Base-by-base conservation (phyloP, 176 grass and related monocot species). In the Poa pratensis region DNA sequence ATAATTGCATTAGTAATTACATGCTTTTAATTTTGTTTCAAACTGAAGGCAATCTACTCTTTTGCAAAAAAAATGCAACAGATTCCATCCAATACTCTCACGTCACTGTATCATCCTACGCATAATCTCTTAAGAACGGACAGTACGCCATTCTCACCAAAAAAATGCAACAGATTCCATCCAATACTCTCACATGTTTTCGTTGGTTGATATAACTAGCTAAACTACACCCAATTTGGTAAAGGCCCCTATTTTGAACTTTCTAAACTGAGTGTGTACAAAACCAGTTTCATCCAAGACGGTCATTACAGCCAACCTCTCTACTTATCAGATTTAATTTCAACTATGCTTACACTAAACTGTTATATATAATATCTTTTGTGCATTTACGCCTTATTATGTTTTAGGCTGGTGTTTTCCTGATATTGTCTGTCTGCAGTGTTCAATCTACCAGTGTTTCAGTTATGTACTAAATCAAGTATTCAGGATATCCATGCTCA, bases 11-110 rank as follows among this genome's bases (percentile, higher is more conserved):
- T 15, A 32, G 17, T 80, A 18, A 86, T 43, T 61, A 61, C 32
- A 30, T 46, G 24, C 48, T 63, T 66, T 84, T 65, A 45, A 48
- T 78, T 74, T 35, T 35, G 28, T 49, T 63, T 40, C 76, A 57
- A 61, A 37, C 8, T 17, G 22, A 67, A 32, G 66, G 48, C 27
- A 52, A 28, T 61, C 61, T 72, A 50, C 19, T 9, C 62, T n/a
- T 53, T 9, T 10, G 27, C 45, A 13, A 14, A 48, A 72, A 39
- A 15, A 24, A 61, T 27, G 24, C 23, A 13, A 69, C 28, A 59
- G 10, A 39, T 55, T 34, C 28, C 14, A 43, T 51, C 20, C 7
- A 53, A 34, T 22, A 76, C 9, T n/a, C 14, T 82, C 65, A 52
- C 1, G 57, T 24, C 58, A 87, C 26, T 63, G 55, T 39, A 61